A percentile compares a stretch with the other conserved stretches of the same genome.
Evolutionary conservation across 768 basidiomycete genomes (phyloP).

Genomic region (Mycena amicta): DNA sequence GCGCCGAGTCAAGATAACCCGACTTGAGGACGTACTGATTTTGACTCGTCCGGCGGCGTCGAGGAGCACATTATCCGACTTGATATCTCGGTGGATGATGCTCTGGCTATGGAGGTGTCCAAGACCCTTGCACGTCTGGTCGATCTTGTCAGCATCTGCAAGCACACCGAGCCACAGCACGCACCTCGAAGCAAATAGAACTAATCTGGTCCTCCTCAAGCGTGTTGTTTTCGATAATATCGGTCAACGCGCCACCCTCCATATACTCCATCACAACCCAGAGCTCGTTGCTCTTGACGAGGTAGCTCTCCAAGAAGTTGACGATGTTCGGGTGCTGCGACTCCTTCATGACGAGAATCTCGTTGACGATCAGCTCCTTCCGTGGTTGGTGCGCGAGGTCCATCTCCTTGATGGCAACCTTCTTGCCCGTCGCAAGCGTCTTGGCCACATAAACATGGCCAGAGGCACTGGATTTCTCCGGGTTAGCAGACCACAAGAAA

Average conservation of each 20-base stretch:
- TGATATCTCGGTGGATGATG: slow-evolving; percentile 97
- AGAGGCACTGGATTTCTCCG: slow-evolving; percentile 70
- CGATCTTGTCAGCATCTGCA: too few species aligned
- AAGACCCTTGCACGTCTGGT: slow-evolving; percentile 91
- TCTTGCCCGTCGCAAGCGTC: slow-evolving; percentile 77
- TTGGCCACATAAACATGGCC: slow-evolving; percentile 99
- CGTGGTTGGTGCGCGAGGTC: slow-evolving; percentile 92
- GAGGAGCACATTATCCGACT: slow-evolving; percentile 93
- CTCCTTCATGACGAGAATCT: slow-evolving; percentile 98
- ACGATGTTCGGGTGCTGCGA: slow-evolving; percentile 97
- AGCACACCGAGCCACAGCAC: too few species aligned
- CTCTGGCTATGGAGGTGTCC: slow-evolving; percentile 90
- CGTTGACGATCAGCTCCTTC: slow-evolving; percentile 97
- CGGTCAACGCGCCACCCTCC: slow-evolving; percentile 96
- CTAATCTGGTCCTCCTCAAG: slow-evolving; percentile 95
- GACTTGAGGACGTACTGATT: slow-evolving; percentile 72
- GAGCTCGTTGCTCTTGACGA: slow-evolving; percentile 84
- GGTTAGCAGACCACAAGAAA: slow-evolving; percentile 3
- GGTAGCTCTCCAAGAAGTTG: slow-evolving; percentile 90
- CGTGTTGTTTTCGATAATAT: slow-evolving; percentile 96
- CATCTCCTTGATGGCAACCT: slow-evolving; percentile 99
- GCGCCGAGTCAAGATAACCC: not conserved
- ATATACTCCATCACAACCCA: slow-evolving; percentile 99
- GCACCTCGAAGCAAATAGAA: slow-evolving; percentile 87
- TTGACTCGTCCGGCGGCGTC: slow-evolving; percentile 93